These are phyloP conservation scores for Talaromyces nanjingensis DNA, from an alignment of 495 filamentous ascomycete genomes.

Conservation along the genomic window DNA sequence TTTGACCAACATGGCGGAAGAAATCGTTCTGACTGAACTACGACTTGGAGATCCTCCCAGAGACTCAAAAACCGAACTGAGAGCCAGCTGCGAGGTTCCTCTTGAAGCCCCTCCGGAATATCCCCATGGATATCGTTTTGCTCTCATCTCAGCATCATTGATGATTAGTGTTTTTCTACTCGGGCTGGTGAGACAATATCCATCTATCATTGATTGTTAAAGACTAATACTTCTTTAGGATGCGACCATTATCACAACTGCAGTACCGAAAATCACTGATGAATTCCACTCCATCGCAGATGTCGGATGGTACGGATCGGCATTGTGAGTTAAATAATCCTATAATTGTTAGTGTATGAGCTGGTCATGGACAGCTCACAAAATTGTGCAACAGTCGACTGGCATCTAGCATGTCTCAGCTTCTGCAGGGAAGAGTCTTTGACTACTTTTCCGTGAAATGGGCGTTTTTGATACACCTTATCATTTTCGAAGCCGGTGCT, in stretches of 20 bases:
- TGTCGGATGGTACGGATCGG: background rate
- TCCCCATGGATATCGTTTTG: background rate
- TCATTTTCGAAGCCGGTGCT: background rate
- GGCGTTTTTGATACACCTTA: background rate
- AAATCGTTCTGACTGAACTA: background rate
- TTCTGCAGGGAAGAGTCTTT: background rate
- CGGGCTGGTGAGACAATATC: background rate
- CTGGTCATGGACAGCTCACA: background rate
- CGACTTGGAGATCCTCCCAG: background rate
- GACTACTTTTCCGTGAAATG: background rate
- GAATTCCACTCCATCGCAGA: background rate
- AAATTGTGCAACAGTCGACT: background rate
- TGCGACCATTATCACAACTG: background rate
- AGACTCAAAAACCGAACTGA: background rate
- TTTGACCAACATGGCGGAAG: background rate
- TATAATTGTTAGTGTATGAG: background rate
- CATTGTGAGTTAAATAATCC: background rate
- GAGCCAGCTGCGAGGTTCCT: background rate
- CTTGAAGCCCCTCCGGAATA: background rate
- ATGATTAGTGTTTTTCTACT: background rate
- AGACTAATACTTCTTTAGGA: background rate
- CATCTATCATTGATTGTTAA: background rate
- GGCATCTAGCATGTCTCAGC: background rate
- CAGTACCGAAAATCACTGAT: background rate
- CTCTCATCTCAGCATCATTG: background rate